Base-by-base conservation (phyloP, 106 monocot genomes). In the Alisma plantagoaquatica region DNA sequence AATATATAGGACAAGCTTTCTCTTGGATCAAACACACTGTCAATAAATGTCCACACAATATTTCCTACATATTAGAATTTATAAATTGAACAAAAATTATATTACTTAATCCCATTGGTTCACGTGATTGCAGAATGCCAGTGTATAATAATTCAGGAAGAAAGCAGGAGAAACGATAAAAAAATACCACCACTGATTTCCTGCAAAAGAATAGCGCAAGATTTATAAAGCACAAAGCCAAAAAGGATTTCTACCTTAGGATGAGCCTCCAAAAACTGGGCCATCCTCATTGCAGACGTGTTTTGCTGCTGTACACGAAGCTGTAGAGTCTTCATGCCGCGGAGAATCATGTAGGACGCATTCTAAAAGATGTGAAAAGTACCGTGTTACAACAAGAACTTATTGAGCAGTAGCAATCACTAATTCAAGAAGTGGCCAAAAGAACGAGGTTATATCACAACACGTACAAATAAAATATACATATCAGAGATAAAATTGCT, bases 231-330 rank as follows among this genome's bases (percentile, higher is more conserved):
- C 14, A 14, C 5, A 38, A 38, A 7, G 14, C 14, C 5, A 38
- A 38, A 7, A 38, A 38, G 14, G 14, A 14, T 41, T 20, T 44
- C 47, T 59, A 98, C 89, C 89, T 98, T 98, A 33, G 88, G 96
- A 89, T 98, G 89, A 29, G 78, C 79, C 89, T 98, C 96, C 74
- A 98, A 98, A 89, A 89, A 55, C 30, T 82, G 89, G 66, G 89
- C 89, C 89, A 98, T 98, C 85, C 84, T 68, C 55, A 89, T 60
- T 66, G 96, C 96, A 47, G 89, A 82, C 20, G 41, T 72, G 82
- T 98, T 98, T 65, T 89, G 89, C 48, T 84, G 65, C 68, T 79
- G 75, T 66, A 98, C 81, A 75, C 96, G 96, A 63, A 98, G 84
- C 56, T 98, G 75, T 68, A 98, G 60, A 9, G 96, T 98, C 78